Conservation (phyloP, 371 early-diverging fungal species). For the Mucor indicus region DNA sequence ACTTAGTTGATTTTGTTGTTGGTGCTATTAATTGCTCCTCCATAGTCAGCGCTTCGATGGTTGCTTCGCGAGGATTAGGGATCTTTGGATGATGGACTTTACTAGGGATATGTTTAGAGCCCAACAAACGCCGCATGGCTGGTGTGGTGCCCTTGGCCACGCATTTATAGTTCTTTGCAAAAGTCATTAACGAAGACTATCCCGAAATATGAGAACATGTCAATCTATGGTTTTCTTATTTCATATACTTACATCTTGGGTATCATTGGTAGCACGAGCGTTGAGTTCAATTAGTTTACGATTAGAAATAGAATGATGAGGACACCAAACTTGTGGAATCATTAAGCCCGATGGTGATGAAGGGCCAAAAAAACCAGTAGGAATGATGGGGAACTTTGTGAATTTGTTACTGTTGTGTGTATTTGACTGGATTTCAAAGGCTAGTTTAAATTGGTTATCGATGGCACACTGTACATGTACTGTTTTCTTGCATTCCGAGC, state of each 20-base stretch:
- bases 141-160: constrained; percentile 32
- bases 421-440: constrained; percentile 39
- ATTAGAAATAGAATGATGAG: constrained; percentile 33
- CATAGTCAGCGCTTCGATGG: constrained; percentile 8
- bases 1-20: not conserved
- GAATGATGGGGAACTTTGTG: constrained; percentile 14
- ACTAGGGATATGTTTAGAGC: not conserved
- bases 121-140: constrained; percentile 29
- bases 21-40: not conserved
- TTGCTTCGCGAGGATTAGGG: constrained; percentile 12
- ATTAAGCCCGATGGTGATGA: constrained; percentile 37
- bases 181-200: constrained; percentile 27
- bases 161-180: constrained; percentile 24
- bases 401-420: constrained; percentile 1
- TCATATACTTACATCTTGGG: constrained; percentile 16
- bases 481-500: constrained; percentile 33
- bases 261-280: constrained; percentile 14
- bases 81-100: constrained; percentile 1
- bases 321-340: constrained; percentile 54
- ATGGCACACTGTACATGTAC: constrained; percentile 53
- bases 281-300: constrained; percentile 15
- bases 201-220: not conserved
- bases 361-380: constrained; percentile 21
- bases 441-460: constrained; percentile 36
- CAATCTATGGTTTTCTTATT: not conserved